Evolutionary conservation across 768 basidiomycete species (phyloP).

Genomic region (Collybia sp.): DNA sequence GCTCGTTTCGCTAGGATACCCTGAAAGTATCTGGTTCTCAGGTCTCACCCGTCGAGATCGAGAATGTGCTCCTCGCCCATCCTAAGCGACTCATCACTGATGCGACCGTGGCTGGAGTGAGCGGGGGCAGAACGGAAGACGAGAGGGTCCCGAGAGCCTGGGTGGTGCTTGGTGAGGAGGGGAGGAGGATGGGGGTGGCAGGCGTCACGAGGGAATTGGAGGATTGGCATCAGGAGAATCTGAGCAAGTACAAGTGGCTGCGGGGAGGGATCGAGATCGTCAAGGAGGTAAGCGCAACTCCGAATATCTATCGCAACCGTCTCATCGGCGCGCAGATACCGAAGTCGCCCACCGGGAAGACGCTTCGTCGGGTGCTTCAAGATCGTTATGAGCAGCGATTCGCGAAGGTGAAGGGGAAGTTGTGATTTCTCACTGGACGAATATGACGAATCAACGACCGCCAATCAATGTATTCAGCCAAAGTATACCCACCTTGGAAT

Average conservation of each 20-base stretch:
- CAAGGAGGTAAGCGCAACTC: slow-evolving; percentile 39
- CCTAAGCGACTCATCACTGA: slow-evolving; percentile 61
- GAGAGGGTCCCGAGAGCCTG: slow-evolving; percentile 78
- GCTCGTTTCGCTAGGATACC: slow-evolving; percentile 46
- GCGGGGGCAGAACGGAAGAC: slow-evolving; percentile 63
- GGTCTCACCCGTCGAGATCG: slow-evolving; percentile 79
- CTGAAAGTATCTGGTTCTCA: slow-evolving; percentile 78
- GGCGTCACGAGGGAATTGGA: slow-evolving; percentile 45
- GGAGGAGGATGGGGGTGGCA: slow-evolving; percentile 41
- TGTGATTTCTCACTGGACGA: slow-evolving; percentile 12
- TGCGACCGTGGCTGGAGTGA: slow-evolving; percentile 69
- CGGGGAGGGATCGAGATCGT: slow-evolving; percentile 45
- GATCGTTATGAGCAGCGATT: slow-evolving; percentile 46
- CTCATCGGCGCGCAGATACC: slow-evolving; percentile 48
- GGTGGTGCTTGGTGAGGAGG: slow-evolving; percentile 60
- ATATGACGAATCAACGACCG: neutral
- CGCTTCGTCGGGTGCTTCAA: slow-evolving; percentile 55
- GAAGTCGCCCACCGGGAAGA: slow-evolving; percentile 72
- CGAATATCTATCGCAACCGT: slow-evolving; percentile 1
- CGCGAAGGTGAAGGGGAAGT: slow-evolving; percentile 25
- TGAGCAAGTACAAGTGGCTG: slow-evolving; percentile 77
- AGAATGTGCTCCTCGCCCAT: slow-evolving; percentile 57
- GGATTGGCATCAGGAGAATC: slow-evolving; percentile 52
- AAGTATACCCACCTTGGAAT: neutral
- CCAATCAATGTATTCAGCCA: neutral